Base-by-base conservation (phyloP, 331 rosid genomes). In the Quercus tomentella region DNA sequence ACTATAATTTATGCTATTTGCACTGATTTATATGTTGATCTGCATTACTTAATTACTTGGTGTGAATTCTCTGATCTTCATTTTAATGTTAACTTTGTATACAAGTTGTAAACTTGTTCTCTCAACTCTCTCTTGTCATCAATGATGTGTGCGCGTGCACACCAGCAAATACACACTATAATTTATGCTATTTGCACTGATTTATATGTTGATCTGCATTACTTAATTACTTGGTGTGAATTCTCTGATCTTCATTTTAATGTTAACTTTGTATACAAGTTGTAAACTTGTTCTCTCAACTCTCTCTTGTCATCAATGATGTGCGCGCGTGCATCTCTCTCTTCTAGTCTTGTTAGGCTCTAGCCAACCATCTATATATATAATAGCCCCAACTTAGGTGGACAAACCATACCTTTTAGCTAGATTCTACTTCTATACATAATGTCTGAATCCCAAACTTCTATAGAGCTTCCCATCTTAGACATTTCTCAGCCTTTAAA, bases 401-500 rank as follows among this genome's bases (percentile, higher is more conserved):
- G 86, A 88, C 76, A 92, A 85, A 82, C 86, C 82, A 76, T 56
- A 73, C 79, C 88, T 89, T 87, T 87, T 84, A 76, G 80, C 66
- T 81, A 77, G 70, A 77, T 63, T 77, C 83, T 88, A 65, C 80
- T 63, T 77, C 83, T 85, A 65, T 78, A 28, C 76, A 86, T 45
- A 31, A 94, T 92, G 98, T 76, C 92, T 51, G 86, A 88, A 74
- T 70, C 88, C 20, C 78, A 83, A 83, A 69, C 86, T 72, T 86
- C 56, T 79, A 87, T 85, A 79, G 88, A 93, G 60, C 98, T 93
- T 88, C 98, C 97, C 80, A 87, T 81, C 61, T 28, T 93, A 51
- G 99, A 95, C 87, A 91, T 93, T 54, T 95, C 98, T 82, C 86
- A 87, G 85, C 91, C 94, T 69, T 56, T 84, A 60, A 74, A 91